phyloP scores from a whole-genome alignment of 345 rosid genomes.

The Geranium rotundifolium region DNA sequence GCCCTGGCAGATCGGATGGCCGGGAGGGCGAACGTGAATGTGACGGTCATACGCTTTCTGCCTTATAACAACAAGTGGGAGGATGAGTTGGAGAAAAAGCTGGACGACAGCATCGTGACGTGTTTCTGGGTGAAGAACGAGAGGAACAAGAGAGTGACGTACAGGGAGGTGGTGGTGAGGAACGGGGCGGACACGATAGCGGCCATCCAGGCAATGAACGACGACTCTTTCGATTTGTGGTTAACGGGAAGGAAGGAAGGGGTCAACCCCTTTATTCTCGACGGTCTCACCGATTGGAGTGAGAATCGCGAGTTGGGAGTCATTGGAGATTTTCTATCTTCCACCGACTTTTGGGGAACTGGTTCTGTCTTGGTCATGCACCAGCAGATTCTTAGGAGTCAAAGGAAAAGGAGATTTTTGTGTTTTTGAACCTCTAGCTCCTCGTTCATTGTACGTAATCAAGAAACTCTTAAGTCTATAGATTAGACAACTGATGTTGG shows the following conservation, averaged over 20 bases:
- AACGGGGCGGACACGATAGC: constrained; percentile 57
- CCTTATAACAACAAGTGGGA: constrained; percentile 39
- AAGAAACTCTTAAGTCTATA: too few relatives aligned
- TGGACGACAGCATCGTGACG: constrained; percentile 62
- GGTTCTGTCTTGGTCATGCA: constrained; percentile 70
- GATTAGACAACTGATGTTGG: too few relatives aligned
- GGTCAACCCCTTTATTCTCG: constrained; percentile 40
- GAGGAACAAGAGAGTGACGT: constrained; percentile 35
- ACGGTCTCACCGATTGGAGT: constrained; percentile 55
- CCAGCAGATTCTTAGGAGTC: constrained; percentile 46
- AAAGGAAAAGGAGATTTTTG: background rate
- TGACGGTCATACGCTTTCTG: constrained; percentile 47
- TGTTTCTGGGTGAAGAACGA: constrained; percentile 76
- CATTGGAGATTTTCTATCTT: constrained; percentile 50
- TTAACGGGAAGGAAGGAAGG: constrained; percentile 62
- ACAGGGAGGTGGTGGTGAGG: constrained; percentile 51
- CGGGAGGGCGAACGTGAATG: constrained; percentile 25
- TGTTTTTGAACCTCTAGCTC: background rate
- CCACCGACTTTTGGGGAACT: constrained; percentile 27
- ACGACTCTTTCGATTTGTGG: constrained; percentile 46
- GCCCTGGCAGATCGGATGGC: constrained; percentile 47
- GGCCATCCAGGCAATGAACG: constrained; percentile 46
- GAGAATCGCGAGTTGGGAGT: constrained; percentile 43
- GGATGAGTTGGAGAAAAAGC: constrained; percentile 54
- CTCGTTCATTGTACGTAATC: too few relatives aligned